Evolutionary conservation across 2,329 filamentous ascomycete genomes (phyloP), one percentile per base, ranked within the genome.

Genomic region (Fusarium sp.): DNA sequence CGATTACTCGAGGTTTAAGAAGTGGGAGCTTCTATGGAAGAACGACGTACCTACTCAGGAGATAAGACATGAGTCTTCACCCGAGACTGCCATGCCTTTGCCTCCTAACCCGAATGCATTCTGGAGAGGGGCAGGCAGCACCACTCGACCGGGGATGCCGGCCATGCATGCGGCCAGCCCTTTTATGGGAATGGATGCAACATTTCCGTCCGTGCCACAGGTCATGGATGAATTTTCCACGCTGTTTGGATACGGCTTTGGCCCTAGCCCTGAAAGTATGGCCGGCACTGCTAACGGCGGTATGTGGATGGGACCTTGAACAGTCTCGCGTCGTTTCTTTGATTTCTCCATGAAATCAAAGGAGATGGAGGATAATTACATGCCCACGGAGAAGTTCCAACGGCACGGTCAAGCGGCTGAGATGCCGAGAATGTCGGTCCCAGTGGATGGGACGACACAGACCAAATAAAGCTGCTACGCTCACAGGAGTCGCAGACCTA

Each of bases 1-100:
- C 4, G 84, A 85, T 27, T 86, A 86, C 47, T 84, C 84, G 51
- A 78, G 83, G 2, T 86, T 86, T 71, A 86, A 86, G 65, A 85
- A 82, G 43, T 86, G 84, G 84, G 84, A 86, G 65, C 84, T 85
- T 77, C 76, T 85, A 3, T 85, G 84, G 78, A 79, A 79, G 80
- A 84, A 82, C 37, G 77, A 80, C 43, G 58, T 70, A 10, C 71
- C 77, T 2, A 30, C 72, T n/a, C 68, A 74, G 28, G 76, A 78
- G 13, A 74, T 73, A 28, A 62, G 55, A 10, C 69, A 70, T 39
- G 76, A 77, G 47, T 61, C 71, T 43, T 73, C 73, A 11, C 62
- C 73, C 1, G 74, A 75, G 55, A 57, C 68, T 4, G 65, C 67
- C 15, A 57, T 76, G 54, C 71, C 71, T 9, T 36, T 76, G 15